Conservation (phyloP, 306 rosid genomes). For the Quercus cerris region DNA sequence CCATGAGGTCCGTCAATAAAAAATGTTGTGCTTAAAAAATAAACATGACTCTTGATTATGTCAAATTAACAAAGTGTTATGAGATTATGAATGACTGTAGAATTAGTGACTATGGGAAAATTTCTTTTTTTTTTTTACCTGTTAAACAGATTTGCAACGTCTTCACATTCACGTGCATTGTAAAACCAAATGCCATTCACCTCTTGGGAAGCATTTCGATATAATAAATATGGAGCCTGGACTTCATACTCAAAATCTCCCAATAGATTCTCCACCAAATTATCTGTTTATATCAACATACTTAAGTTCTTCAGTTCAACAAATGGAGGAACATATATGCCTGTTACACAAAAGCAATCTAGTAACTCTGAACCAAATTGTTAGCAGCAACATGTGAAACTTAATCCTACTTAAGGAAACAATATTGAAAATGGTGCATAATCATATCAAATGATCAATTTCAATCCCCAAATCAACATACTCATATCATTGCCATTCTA, state of each 20-base stretch:
- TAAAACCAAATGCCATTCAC: conserved; percentile 71
- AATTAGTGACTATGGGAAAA: background rate
- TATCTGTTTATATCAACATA: conserved; percentile 40
- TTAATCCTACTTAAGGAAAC: background rate
- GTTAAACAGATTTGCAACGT: conserved; percentile 62
- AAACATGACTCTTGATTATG: background rate
- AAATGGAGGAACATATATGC: conserved; percentile 9
- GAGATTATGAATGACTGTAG: background rate
- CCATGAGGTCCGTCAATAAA: background rate
- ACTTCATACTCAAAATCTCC: conserved; percentile 63
- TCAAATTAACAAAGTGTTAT: background rate
- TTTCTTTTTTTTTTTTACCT: conserved; percentile 28
- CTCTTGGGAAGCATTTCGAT: conserved; percentile 66
- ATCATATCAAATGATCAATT: background rate
- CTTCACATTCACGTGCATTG: conserved; percentile 56
- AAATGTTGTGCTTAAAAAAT: background rate
- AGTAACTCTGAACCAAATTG: background rate
- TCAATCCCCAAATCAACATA: background rate
- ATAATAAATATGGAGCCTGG: conserved; percentile 58
- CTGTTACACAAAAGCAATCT: conserved; percentile 4
- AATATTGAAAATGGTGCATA: background rate
- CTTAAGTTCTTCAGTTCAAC: background rate
- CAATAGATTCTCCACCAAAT: conserved; percentile 65
- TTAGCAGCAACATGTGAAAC: background rate
- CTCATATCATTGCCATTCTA: background rate